Conservation (phyloP, 108 stramenopile genomes). For the Pseudonitzschia multiseries region DNA sequence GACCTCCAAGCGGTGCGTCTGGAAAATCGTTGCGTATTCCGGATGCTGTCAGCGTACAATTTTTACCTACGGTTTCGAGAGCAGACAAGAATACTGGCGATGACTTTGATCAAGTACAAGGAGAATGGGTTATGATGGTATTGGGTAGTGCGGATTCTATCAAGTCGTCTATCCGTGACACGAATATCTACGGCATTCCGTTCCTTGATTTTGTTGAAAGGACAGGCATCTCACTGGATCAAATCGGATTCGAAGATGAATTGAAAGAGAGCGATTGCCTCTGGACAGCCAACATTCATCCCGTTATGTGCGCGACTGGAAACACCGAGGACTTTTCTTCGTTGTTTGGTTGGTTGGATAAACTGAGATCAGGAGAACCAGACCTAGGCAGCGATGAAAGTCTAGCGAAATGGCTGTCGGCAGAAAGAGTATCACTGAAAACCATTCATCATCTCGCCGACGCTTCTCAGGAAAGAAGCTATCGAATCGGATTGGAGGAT, state of each 20-base stretch:
- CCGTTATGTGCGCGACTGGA: slow-evolving; percentile 24
- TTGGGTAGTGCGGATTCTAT: slow-evolving; percentile 65
- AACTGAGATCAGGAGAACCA: slow-evolving; percentile 16
- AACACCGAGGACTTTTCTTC: slow-evolving; percentile 40
- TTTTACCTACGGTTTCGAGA: slow-evolving; percentile 37
- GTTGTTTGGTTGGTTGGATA: slow-evolving; percentile 39
- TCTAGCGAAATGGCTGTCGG: slow-evolving; percentile 48
- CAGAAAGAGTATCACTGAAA: slow-evolving; percentile 44
- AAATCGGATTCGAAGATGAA: slow-evolving; percentile 46
- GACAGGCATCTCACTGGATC: slow-evolving; percentile 31
- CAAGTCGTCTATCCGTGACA: slow-evolving; percentile 35
- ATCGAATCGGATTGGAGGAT: slow-evolving; percentile 40
- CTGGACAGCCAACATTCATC: slow-evolving; percentile 76
- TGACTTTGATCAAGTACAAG: neutral
- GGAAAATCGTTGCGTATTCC: slow-evolving; percentile 42
- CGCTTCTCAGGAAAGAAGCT: slow-evolving; percentile 48
- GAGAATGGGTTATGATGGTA: slow-evolving; percentile 53
- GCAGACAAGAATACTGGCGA: neutral
- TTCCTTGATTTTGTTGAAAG: slow-evolving; percentile 38
- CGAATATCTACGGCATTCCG: slow-evolving; percentile 53
- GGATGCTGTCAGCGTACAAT: slow-evolving; percentile 51
- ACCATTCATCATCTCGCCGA: slow-evolving; percentile 56
- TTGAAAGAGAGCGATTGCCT: slow-evolving; percentile 36
- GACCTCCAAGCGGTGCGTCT: neutral
- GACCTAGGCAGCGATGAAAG: slow-evolving; percentile 20